Evolutionary conservation across 148 eudicot species (phyloP).

Genomic region (Fagopyrum tataricum): DNA sequence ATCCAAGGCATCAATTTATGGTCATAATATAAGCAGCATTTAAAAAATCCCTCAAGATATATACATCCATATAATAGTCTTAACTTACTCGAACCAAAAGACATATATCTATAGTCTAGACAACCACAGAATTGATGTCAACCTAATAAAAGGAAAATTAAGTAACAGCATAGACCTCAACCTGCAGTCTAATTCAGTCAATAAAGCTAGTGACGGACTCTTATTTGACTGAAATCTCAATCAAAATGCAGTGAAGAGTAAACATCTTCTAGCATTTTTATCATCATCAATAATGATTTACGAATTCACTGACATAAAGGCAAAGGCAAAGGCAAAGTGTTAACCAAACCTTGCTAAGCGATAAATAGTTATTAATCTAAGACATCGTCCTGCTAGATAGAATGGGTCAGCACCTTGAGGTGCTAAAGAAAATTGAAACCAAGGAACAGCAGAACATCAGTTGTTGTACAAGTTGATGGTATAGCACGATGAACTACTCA

Average conservation of each 20-base stretch:
- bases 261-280: neutral
- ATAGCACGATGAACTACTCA: neutral
- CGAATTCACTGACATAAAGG: neutral
- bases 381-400: neutral
- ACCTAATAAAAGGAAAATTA: neutral
- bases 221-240: neutral
- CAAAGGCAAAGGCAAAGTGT: neutral
- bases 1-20: neutral
- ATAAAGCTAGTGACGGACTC: neutral
- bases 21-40: neutral
- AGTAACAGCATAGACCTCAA: neutral
- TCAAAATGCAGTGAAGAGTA: neutral
- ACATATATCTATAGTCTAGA: no score
- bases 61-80: neutral
- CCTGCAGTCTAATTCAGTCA: neutral
- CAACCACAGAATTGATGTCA: neutral
- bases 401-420: neutral
- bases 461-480: neutral
- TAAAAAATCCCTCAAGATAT: neutral
- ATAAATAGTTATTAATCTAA: neutral
- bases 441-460: neutral
- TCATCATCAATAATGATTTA: neutral
- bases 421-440: neutral
- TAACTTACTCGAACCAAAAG: neutral
- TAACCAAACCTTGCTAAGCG: neutral